Conservation (phyloP, 306 rosid species). For the Cicer pinnatifidum region DNA sequence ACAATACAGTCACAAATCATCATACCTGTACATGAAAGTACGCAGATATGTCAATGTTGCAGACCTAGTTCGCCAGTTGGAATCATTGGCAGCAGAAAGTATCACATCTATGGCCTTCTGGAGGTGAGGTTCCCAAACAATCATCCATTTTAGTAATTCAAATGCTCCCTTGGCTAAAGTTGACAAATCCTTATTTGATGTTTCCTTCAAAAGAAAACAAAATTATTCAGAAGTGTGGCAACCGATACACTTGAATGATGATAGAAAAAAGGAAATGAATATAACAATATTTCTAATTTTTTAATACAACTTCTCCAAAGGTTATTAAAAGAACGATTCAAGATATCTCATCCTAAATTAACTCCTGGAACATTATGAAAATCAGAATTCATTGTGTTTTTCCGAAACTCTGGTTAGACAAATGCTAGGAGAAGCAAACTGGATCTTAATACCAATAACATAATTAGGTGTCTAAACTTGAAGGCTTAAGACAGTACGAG, state of each 20-base stretch:
- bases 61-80: conserved; percentile 95
- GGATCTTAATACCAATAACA: conserved; percentile 20
- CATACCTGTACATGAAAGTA: conserved; percentile 94
- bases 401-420: conserved; percentile 15
- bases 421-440: conserved; percentile 24
- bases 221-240: conserved; percentile 45
- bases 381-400: conserved; percentile 2
- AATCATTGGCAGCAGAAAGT: conserved; percentile 83
- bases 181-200: conserved; percentile 96
- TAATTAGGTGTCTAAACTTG: conserved; percentile 8
- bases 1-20: conserved; percentile 40
- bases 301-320: conserved; percentile 29
- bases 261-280: conserved; percentile 22
- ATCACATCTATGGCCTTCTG: conserved; percentile 77
- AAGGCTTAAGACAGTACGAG: conserved; percentile 22
- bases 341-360: conserved; percentile 21
- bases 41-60: conserved; percentile 91
- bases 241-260: conserved; percentile 29
- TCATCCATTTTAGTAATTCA: conserved; percentile 91
- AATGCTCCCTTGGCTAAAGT: conserved; percentile 89
- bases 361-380: conserved; percentile 21
- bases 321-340: conserved; percentile 23
- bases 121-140: conserved; percentile 84
- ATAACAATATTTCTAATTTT: conserved; percentile 4
- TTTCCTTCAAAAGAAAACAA: conserved; percentile 69